A percentile compares a stretch with the other conserved stretches of the same genome.
These are phyloP conservation scores for Allomyces macrogynus DNA, from an alignment of 192 early-diverging fungal genomes.

Conservation along the genomic window DNA sequence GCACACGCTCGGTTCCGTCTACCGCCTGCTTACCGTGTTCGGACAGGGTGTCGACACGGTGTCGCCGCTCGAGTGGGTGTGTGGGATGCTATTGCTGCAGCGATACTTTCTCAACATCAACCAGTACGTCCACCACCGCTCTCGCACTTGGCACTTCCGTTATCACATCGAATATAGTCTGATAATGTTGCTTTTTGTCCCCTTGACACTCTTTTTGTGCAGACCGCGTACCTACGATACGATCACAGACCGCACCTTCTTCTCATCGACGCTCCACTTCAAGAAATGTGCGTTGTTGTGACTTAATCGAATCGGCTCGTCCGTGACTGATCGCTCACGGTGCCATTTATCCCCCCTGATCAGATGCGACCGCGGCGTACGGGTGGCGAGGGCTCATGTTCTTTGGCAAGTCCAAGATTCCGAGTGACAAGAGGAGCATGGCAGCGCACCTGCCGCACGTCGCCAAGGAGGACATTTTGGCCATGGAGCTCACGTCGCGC, in stretches of 20 bases:
- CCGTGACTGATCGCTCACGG: not conserved
- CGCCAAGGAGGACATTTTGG: conserved; percentile 37
- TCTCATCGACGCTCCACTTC: not conserved
- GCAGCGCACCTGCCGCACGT: conserved; percentile 34
- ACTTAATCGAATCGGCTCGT: not conserved
- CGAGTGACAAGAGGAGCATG: conserved; percentile 36
- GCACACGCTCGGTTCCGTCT: not conserved
- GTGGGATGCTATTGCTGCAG: not conserved
- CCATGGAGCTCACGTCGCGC: conserved; percentile 40
- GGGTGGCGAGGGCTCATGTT: conserved; percentile 55
- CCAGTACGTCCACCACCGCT: too few species aligned
- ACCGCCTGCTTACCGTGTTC: not conserved
- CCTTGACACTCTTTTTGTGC: not conserved
- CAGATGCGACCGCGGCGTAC: not conserved
- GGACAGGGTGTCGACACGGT: not conserved
- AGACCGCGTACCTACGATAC: too few species aligned
- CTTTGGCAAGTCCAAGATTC: conserved; percentile 44
- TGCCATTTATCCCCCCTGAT: not conserved
- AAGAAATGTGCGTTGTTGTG: not conserved
- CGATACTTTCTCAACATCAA: not conserved
- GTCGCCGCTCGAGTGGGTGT: not conserved
- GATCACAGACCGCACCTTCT: too few species aligned
- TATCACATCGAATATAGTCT: not conserved
- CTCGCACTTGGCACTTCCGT: not conserved
- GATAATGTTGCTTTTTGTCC: not conserved